phyloP scores from a whole-genome alignment of 1,284 basidiomycete species.

The Ganoderma lingzhi region DNA sequence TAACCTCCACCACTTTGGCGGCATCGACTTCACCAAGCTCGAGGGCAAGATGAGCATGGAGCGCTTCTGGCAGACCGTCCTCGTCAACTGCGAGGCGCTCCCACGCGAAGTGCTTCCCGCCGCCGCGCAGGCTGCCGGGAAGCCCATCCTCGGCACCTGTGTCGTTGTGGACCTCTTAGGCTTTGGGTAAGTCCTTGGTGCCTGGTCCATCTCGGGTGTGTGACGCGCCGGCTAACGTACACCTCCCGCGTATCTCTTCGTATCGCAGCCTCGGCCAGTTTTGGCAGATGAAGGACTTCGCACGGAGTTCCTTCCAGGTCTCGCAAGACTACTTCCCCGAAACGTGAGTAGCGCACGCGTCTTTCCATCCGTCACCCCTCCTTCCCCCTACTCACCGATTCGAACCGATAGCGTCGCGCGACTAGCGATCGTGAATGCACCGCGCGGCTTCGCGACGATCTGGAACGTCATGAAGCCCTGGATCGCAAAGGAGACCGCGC shows the following conservation, averaged over 20 bases:
- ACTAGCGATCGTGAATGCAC: slow-evolving; percentile 73
- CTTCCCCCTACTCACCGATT: neutral
- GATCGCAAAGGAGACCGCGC: slow-evolving; percentile 74
- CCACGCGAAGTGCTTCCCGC: slow-evolving; percentile 74
- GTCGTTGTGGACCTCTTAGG: slow-evolving; percentile 75
- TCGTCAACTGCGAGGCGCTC: slow-evolving; percentile 69
- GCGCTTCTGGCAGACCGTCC: slow-evolving; percentile 67
- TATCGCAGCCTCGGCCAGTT: slow-evolving; percentile 65
- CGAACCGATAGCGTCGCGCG: slow-evolving; percentile 64
- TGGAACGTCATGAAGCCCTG: slow-evolving; percentile 74
- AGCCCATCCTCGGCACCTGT: slow-evolving; percentile 57
- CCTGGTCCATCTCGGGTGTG: neutral
- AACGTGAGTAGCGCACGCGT: slow-evolving; percentile 53
- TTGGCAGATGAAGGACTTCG: slow-evolving; percentile 75
- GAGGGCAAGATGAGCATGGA: slow-evolving; percentile 68
- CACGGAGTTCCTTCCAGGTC: slow-evolving; percentile 67
- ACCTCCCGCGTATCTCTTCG: neutral
- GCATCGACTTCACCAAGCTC: slow-evolving; percentile 65
- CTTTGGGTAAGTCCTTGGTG: slow-evolving; percentile 57
- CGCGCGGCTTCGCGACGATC: slow-evolving; percentile 72
- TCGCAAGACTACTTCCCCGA: slow-evolving; percentile 82
- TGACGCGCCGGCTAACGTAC: neutral
- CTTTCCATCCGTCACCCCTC: neutral
- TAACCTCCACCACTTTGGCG: slow-evolving; percentile 69
- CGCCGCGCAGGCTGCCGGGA: slow-evolving; percentile 59